Conservation (phyloP, 139 green algal species). For the Coelastrella sp. region DNA sequence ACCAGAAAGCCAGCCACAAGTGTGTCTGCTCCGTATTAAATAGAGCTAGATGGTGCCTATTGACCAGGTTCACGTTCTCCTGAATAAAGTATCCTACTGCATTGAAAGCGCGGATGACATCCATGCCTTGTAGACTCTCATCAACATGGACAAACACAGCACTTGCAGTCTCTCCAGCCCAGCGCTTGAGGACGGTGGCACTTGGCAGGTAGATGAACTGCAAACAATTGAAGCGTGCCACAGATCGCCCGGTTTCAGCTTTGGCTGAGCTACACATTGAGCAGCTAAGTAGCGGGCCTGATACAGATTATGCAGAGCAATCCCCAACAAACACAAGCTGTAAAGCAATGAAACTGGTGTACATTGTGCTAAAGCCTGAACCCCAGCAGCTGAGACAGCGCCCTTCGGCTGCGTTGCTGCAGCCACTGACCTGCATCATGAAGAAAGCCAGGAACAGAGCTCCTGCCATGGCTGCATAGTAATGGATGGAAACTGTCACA, state of each 20-base stretch:
- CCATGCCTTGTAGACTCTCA: slow-evolving; percentile 76
- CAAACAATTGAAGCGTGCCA: not conserved
- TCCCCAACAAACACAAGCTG: too few relatives aligned
- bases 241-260: too few relatives aligned
- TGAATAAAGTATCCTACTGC: slow-evolving; percentile 76
- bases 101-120: slow-evolving; percentile 74
- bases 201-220: slow-evolving; percentile 74
- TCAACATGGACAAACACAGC: slow-evolving; percentile 71
- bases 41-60: slow-evolving; percentile 69
- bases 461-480: slow-evolving; percentile 59
- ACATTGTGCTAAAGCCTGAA: not conserved
- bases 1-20: slow-evolving; percentile 81
- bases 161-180: slow-evolving; percentile 66
- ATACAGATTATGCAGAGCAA: too few relatives aligned
- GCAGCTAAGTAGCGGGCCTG: too few relatives aligned
- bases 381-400: too few relatives aligned
- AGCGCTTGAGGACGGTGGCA: slow-evolving; percentile 75
- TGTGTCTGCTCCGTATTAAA: slow-evolving; percentile 78
- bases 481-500: slow-evolving; percentile 62
- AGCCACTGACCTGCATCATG: slow-evolving; percentile 57
- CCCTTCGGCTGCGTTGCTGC: not conserved
- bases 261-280: too few relatives aligned
- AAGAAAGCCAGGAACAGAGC: slow-evolving; percentile 56
- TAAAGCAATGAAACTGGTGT: not conserved
- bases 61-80: slow-evolving; percentile 57